Base-by-base conservation (phyloP, 345 rosid genomes). In the Lepidium sativum region DNA sequence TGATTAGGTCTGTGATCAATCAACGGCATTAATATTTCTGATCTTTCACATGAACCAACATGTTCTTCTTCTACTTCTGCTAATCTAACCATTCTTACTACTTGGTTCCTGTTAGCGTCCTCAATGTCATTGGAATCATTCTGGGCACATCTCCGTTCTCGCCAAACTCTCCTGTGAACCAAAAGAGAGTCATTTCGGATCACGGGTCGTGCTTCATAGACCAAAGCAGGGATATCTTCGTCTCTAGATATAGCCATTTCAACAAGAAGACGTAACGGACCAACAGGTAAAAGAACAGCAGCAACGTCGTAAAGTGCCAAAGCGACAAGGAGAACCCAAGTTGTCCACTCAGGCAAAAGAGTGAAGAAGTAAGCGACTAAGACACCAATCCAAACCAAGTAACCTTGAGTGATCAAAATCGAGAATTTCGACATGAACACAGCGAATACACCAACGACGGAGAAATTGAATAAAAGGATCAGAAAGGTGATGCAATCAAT, bases 171-270 rank as follows among this genome's bases (percentile, higher is more conserved):
- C 68, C 85, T 87, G 55, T 75, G 91, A 63, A 74, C 75, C 9
- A 69, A 55, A 58, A 63, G 62, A 0, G 82, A 60, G 53, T 89
- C 81, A n/a, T 63, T 71, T 66, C 53, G 67, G 4, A 70, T 74
- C 42, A 92, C 89, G 1, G 98, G 98, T 2, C 96, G 71, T 21
- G 96, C 95, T 82, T 89, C 97, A 0, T 92, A 92, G 27, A 92
- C 97, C 72, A 92, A 59, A 4, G 97, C 98, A 0, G 97, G 98
- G 65, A 92, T 92, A 76, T 92, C 97, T 75, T 92, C 98, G 69
- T 92, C 97, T 71, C 98, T 83, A 1, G 97, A 87, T 21, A 92
- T 87, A 12, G 98, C 98, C 70, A 89, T 92, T 84, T 92, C 97
- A 6, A 92, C 98, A 55, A 92, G 70, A 10, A 87, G 80, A 82